Evolutionary conservation across 805 yeast species (phyloP).

Genomic region (Yamadazyma olivae): DNA sequence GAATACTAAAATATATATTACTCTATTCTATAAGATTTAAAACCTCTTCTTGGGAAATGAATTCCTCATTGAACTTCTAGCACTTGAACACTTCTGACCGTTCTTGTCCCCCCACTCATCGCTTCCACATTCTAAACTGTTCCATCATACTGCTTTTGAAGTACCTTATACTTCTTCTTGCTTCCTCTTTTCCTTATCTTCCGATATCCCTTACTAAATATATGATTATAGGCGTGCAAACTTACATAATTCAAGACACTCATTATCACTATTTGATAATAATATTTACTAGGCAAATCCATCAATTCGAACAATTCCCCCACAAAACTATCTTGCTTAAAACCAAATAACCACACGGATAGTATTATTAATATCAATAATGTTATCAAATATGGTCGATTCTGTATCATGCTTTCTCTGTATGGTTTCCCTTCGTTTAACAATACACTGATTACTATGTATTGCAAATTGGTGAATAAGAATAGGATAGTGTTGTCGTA

Average conservation of each 20-base stretch:
- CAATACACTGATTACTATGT: constrained; percentile 78
- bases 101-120: no score
- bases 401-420: constrained; percentile 68
- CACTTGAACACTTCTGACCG: no score
- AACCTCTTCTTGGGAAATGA: no score
- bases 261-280: constrained; percentile 44
- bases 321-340: constrained; percentile 48
- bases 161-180: constrained; percentile 40
- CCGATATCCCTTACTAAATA: constrained; percentile 33
- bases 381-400: constrained; percentile 68
- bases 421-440: constrained; percentile 93
- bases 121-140: no score
- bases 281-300: constrained; percentile 48
- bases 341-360: constrained; percentile 53
- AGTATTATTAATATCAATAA: constrained; percentile 46
- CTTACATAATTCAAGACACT: constrained; percentile 49
- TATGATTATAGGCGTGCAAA: constrained; percentile 43
- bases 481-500: constrained; percentile 89
- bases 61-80: no score
- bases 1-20: no score
- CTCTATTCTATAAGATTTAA: no score
- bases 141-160: constrained; percentile 15
- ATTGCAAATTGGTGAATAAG: constrained; percentile 81
- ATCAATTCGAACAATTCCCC: constrained; percentile 80
- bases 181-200: constrained; percentile 16